These are phyloP conservation scores for Phalaenopsis aphrodite DNA, from an alignment of 106 monocot species.

Conservation along the genomic window DNA sequence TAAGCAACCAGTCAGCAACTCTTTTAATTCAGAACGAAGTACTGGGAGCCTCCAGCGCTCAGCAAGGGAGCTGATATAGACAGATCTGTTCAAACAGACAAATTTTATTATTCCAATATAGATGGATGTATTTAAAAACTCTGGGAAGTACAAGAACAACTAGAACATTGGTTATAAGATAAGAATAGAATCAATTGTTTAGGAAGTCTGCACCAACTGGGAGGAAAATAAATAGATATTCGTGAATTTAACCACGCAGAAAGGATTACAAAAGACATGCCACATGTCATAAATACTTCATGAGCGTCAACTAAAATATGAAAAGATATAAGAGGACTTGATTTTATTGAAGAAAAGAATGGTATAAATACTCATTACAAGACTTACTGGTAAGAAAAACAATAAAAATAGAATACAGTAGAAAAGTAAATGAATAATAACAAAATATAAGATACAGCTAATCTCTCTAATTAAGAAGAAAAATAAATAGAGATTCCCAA, in stretches of 20 bases:
- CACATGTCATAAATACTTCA: neutral
- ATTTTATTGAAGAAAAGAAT: too few relatives aligned
- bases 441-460: too few relatives aligned
- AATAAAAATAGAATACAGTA: too few relatives aligned
- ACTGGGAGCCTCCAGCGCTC: slow-evolving; percentile 40
- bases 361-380: too few relatives aligned
- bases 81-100: slow-evolving; percentile 31
- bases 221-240: neutral
- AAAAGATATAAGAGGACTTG: too few relatives aligned
- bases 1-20: slow-evolving; percentile 65
- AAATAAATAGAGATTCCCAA: too few relatives aligned
- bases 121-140: neutral
- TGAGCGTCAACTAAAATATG: neutral
- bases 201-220: neutral
- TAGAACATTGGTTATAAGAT: neutral
- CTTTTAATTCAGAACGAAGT: slow-evolving; percentile 54
- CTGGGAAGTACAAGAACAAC: neutral
- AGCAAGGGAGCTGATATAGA: slow-evolving; percentile 58
- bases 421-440: too few relatives aligned
- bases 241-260: neutral
- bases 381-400: too few relatives aligned
- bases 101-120: slow-evolving; percentile 1
- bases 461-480: too few relatives aligned
- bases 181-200: neutral
- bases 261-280: neutral